Base-by-base conservation (phyloP, 108 stramenopile species). In the Stephanodiscus triporus region DNA sequence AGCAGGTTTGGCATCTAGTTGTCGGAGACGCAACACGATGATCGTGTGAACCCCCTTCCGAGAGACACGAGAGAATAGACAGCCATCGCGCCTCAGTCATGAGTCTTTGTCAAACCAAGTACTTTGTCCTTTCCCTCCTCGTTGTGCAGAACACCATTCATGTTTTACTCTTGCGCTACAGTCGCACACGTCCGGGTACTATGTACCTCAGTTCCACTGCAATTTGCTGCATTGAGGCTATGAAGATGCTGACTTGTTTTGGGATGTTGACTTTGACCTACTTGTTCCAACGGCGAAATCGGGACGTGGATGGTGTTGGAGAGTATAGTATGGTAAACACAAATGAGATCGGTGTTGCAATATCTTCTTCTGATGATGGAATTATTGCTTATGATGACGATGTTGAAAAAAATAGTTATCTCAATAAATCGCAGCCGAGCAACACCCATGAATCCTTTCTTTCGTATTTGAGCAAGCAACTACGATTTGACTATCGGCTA, bases 121-220 rank as follows among this genome's bases (percentile, higher is more conserved):
- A 54, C 53, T 13, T 54, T 23, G 53, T 13, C 53, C 53, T 54
- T 54, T 24, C 53, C 53, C 53, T 54, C 23, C 53, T 54, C 53
- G 53, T 54, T 23, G 26, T 65, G n/a, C 58, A 71, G 7, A 71
- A 71, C 60, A 48, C 60, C 2, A 30, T 29, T 37, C 68, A 90
- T 27, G 93, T 94, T 27, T 56, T 94, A 30, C 64, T 95, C 53
- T 89, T 95, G 91, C 65, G 90, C 70, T 88, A 86, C 62, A 85
- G 89, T 36, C 83, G 94, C 10, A 92, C 90, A 6, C 73, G 83
- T 37, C 77, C 84, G 17, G 87, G 82, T 0, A 88, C 87, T 9
- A 71, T 95, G 66, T 95, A 95, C 72, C 68, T 95, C 34, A 88
- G 91, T 19, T 89, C 90, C 32, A 91, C 94, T 7, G 94, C 94